Conservation (phyloP, 1,284 basidiomycete species). For the Fomitopsis palustris region DNA sequence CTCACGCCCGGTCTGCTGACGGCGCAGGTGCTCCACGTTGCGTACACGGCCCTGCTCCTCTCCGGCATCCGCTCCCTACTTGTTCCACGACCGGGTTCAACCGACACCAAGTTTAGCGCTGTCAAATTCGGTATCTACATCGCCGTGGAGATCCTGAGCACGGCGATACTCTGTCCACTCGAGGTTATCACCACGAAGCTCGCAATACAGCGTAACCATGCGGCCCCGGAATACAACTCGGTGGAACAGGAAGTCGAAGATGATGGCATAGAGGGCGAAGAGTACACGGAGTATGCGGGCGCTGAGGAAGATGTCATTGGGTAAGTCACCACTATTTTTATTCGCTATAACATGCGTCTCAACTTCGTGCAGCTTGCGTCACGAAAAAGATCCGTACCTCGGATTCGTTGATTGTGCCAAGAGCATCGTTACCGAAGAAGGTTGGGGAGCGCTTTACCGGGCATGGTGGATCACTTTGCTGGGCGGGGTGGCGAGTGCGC, state of each 20-base stretch:
- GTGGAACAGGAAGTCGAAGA: conserved; percentile 70
- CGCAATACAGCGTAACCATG: conserved; percentile 82
- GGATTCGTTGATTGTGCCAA: conserved; percentile 77
- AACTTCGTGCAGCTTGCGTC: conserved; percentile 52
- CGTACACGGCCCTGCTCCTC: conserved; percentile 66
- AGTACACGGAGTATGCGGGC: conserved; percentile 66
- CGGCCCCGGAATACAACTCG: conserved; percentile 66
- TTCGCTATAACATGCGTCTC: neutral
- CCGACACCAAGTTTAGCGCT: conserved; percentile 29
- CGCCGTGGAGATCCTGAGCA: conserved; percentile 55
- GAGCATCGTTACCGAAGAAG: conserved; percentile 83
- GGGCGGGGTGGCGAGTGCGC: conserved; percentile 57
- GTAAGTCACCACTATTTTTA: conserved; percentile 33
- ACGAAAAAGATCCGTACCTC: conserved; percentile 83
- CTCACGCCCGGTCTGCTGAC: conserved; percentile 80
- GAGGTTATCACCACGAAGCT: conserved; percentile 82
- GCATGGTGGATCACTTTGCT: conserved; percentile 87
- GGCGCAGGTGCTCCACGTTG: conserved; percentile 63
- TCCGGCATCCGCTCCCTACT: conserved; percentile 63
- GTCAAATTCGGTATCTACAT: conserved; percentile 59
- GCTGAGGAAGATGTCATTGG: conserved; percentile 87
- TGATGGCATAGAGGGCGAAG: conserved; percentile 61
- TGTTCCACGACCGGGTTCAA: conserved; percentile 44
- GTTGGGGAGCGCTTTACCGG: conserved; percentile 72
- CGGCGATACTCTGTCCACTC: conserved; percentile 69